Conservation (phyloP, 2,329 filamentous ascomycete genomes). For the Xylariaceae sp. region DNA sequence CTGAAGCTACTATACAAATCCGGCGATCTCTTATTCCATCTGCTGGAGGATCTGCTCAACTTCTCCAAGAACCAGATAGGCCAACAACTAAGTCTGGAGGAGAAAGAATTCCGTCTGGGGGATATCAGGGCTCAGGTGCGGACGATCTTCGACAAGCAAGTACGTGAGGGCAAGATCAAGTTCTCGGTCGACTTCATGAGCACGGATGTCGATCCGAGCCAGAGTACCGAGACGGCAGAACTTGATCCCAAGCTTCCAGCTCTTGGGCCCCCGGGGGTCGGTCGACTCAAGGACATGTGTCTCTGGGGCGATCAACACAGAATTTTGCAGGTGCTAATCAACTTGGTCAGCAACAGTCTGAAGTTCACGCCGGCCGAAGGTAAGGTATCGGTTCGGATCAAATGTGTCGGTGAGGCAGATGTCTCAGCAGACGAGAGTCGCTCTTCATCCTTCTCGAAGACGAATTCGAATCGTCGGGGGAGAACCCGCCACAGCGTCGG, state of each 20-base stretch:
- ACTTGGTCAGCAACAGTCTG: slow-evolving; percentile 82
- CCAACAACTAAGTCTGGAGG: slow-evolving; percentile 71
- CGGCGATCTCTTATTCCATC: slow-evolving; percentile 73
- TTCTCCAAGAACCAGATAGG: slow-evolving; percentile 96
- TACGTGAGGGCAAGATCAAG: slow-evolving; percentile 68
- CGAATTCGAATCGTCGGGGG: slow-evolving; percentile 32
- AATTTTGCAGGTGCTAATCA: slow-evolving; percentile 89
- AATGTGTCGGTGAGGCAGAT: slow-evolving; percentile 58
- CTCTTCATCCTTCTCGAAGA: slow-evolving; percentile 44
- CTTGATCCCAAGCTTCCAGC: slow-evolving; percentile 39
- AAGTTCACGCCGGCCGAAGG: slow-evolving; percentile 82
- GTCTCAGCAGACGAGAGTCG: slow-evolving; percentile 36
- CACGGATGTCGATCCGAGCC: slow-evolving; percentile 27
- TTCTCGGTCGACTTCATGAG: slow-evolving; percentile 67
- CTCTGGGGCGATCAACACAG: slow-evolving; percentile 90
- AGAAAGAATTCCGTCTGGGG: slow-evolving; percentile 76
- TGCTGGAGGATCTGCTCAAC: slow-evolving; percentile 81
- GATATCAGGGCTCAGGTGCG: slow-evolving; percentile 76
- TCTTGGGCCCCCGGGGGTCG: slow-evolving; percentile 57
- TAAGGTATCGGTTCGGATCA: slow-evolving; percentile 67
- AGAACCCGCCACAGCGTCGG: slow-evolving; percentile 37
- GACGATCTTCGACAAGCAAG: slow-evolving; percentile 86
- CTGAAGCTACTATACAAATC: slow-evolving; percentile 86
- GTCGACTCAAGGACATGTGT: slow-evolving; percentile 73
- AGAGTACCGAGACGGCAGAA: slow-evolving; percentile 29